phyloP scores from a whole-genome alignment of 192 early-diverging fungal genomes.

The Hyaloraphidium curvatum region DNA sequence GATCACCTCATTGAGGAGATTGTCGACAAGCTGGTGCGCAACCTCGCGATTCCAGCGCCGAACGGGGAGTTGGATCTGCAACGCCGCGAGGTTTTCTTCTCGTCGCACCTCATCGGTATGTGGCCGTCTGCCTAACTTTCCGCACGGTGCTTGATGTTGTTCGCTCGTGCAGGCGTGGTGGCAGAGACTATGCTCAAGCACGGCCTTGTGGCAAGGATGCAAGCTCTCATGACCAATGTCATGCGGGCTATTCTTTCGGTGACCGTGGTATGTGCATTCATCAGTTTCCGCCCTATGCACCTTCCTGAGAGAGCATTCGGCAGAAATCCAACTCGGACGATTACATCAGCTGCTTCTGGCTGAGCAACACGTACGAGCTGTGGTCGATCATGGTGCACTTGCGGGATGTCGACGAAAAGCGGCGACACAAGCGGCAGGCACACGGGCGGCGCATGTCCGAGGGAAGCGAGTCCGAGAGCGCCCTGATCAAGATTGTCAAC shows the following conservation, averaged over 20 bases:
- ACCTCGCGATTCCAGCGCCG: slow-evolving; percentile 75
- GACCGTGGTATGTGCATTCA: slow-evolving; percentile 15
- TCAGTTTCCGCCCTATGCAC: neutral
- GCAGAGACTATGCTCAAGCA: slow-evolving; percentile 72
- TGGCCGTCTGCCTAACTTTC: neutral
- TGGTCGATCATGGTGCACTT: neutral
- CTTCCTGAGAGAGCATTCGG: slow-evolving; percentile 20
- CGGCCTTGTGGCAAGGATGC: slow-evolving; percentile 64
- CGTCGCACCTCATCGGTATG: slow-evolving; percentile 65
- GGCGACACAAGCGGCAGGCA: neutral
- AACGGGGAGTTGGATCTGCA: slow-evolving; percentile 52
- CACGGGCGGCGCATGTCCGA: neutral
- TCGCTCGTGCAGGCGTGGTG: slow-evolving; percentile 17
- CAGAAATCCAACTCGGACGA: slow-evolving; percentile 44
- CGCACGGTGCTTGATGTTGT: neutral
- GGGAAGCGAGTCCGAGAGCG: slow-evolving; percentile 41
- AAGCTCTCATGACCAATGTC: slow-evolving; percentile 64
- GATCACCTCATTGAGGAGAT: slow-evolving; percentile 43
- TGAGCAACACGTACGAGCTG: slow-evolving; percentile 90
- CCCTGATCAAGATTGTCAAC: slow-evolving; percentile 67
- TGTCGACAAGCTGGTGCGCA: slow-evolving; percentile 68
- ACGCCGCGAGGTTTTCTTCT: slow-evolving; percentile 82
- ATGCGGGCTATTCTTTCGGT: slow-evolving; percentile 42
- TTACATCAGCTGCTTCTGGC: slow-evolving; percentile 85
- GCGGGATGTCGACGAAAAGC: neutral